These are phyloP conservation scores for Hymenoscyphus albidus DNA, from an alignment of 2,329 filamentous ascomycete genomes.

Conservation along the genomic window DNA sequence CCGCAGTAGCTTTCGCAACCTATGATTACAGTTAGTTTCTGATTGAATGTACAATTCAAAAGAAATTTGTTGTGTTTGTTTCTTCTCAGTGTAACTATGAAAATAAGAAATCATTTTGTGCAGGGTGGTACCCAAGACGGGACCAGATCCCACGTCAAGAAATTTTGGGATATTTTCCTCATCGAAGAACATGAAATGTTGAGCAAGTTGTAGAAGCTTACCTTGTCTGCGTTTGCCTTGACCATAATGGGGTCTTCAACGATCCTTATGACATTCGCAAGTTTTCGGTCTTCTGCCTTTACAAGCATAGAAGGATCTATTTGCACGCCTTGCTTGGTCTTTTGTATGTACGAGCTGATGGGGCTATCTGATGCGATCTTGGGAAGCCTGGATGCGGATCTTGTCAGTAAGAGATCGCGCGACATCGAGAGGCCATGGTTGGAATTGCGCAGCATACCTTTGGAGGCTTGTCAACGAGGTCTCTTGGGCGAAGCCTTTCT, in stretches of 20 bases:
- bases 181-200: conserved; percentile 41
- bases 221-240: conserved; percentile 47
- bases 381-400: conserved; percentile 21
- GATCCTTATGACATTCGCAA: conserved; percentile 46
- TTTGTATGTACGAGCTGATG: conserved; percentile 51
- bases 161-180: conserved; percentile 73
- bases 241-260: conserved; percentile 50
- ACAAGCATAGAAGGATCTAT: conserved; percentile 50
- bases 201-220: conserved; percentile 36
- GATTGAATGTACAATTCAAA: conserved; percentile 6
- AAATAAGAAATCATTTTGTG: conserved; percentile 56
- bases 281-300: conserved; percentile 43
- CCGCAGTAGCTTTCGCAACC: conserved; percentile 60
- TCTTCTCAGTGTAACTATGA: conserved; percentile 71
- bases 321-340: conserved; percentile 48
- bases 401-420: conserved; percentile 14
- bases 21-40: conserved; percentile 26
- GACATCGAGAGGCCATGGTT: neutral
- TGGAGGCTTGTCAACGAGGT: conserved; percentile 17
- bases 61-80: conserved; percentile 14
- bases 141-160: conserved; percentile 71
- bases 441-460: conserved; percentile 16
- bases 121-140: conserved; percentile 78
- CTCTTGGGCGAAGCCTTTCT: conserved; percentile 24
- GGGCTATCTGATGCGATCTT: conserved; percentile 19